Base-by-base conservation (phyloP, 495 filamentous ascomycete species). In the Durotheca rogersii region DNA sequence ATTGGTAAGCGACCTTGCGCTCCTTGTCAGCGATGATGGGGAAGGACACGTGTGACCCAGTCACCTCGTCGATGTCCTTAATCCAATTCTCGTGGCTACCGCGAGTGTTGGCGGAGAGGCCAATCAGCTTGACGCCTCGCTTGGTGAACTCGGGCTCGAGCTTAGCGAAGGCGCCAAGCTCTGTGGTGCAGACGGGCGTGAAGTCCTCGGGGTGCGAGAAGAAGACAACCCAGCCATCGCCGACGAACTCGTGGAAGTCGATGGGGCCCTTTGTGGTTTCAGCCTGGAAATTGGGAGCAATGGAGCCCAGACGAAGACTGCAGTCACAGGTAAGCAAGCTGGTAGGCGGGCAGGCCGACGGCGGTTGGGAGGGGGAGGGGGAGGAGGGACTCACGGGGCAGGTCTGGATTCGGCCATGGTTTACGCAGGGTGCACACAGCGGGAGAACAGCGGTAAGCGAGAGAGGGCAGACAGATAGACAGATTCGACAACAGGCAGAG, bases 21-120 rank as follows among this genome's bases (percentile, higher is more conserved):
- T 93, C 81, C 77, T 96, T 95, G 77, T 97, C 94, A 62, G 89
- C 90, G 65, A 98, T 93, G 73, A 98, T 96, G 66, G 94, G 93
- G 81, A 97, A 98, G 23, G 69, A 76, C 67, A 97, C 80, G 47
- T 84, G 81, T 68, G 81, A 85, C 61, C 85, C 86, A 36, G 83
- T 82, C 58, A 97, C 84, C 76, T 97, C 93, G 65, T 95, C 82
- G 63, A 98, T 96, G 69, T 98, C 94, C 77, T 88, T 86, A 77
- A 95, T 90, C 91, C 92, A 96, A 56, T 74, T 76, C 60, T 75
- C 76, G 56, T 84, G 79, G 56, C 76, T 78, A 55, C 77, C 75
- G 50, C 84, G 59, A 36, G 84, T 88, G 78, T 90, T 89, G 68
- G 90, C 87, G 29, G 87, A 93, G 53, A 98, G 81, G 53, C 93